Evolutionary conservation across 1,139 yeast species (phyloP).

Genomic region (Maudiozyma humilis): DNA sequence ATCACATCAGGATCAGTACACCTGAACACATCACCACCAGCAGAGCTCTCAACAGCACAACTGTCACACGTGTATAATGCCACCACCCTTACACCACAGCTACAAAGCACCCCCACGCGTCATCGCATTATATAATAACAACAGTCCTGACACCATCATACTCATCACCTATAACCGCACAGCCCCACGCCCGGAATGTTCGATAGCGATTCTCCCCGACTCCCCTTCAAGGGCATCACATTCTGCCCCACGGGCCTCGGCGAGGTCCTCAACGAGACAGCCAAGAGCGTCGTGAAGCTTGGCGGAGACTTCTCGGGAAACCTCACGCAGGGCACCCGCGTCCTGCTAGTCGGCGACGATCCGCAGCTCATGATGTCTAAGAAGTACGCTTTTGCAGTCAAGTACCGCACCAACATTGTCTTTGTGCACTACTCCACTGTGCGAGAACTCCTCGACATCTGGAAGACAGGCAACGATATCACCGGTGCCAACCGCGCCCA

Average conservation of each 20-base stretch:
- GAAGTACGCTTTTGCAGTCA: conserved; percentile 26
- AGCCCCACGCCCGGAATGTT: too few species aligned
- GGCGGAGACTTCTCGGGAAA: conserved; percentile 28
- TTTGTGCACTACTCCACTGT: conserved; percentile 19
- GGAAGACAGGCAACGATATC: conserved; percentile 29
- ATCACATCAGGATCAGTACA: too few species aligned
- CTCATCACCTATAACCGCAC: too few species aligned
- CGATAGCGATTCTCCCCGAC: conserved; percentile 5
- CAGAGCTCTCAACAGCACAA: too few species aligned
- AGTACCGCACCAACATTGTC: conserved; percentile 25
- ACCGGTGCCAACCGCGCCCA: conserved; percentile 12
- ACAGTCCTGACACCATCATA: too few species aligned
- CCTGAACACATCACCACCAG: too few species aligned
- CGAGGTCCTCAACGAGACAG: conserved; percentile 15
- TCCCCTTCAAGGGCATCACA: conserved; percentile 27
- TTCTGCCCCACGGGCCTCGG: conserved; percentile 29
- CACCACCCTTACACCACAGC: too few species aligned
- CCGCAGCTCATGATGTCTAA: conserved; percentile 17
- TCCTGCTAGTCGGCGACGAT: conserved; percentile 22
- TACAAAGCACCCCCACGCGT: too few species aligned
- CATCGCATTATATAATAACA: too few species aligned
- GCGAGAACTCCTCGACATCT: conserved; percentile 22
- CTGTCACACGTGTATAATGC: too few species aligned
- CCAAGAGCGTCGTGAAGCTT: conserved; percentile 24
- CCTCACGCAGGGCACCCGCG: conserved; percentile 25